Evolutionary conservation across 495 filamentous ascomycete species (phyloP).

Genomic region (Staphylotrichum tortipilum): DNA sequence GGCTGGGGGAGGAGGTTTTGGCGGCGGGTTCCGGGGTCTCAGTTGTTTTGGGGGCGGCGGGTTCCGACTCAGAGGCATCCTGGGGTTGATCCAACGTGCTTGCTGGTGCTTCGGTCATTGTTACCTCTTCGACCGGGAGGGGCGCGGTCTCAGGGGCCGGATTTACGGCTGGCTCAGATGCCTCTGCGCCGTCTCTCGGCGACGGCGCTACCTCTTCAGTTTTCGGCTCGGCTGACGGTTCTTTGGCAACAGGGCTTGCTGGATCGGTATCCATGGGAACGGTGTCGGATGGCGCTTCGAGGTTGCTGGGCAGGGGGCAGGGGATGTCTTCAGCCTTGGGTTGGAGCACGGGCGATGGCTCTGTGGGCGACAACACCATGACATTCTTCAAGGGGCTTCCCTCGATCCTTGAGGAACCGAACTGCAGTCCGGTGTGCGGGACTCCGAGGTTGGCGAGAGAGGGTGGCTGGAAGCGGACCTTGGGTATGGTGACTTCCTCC

Average conservation of each 20-base stretch:
- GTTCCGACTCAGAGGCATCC: neutral
- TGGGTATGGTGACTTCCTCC: constrained; percentile 20
- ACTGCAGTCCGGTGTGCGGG: too few species aligned
- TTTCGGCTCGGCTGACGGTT: constrained; percentile 1
- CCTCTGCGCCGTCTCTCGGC: neutral
- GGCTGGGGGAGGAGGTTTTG: neutral
- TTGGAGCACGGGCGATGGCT: constrained; percentile 16
- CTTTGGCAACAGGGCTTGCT: too few species aligned
- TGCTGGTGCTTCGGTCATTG: neutral
- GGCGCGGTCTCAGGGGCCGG: neutral
- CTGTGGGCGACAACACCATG: constrained; percentile 29
- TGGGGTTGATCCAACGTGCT: neutral
- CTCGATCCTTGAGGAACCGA: constrained; percentile 24
- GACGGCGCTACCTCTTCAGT: neutral
- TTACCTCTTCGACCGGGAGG: neutral
- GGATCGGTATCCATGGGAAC: constrained; percentile 6
- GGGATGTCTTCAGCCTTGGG: neutral
- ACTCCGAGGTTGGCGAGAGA: constrained; percentile 8
- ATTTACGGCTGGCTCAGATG: neutral
- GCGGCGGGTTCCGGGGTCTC: neutral
- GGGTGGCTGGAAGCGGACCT: constrained; percentile 17
- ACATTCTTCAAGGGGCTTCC: constrained; percentile 43
- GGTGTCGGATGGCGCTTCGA: constrained; percentile 7
- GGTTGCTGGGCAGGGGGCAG: constrained; percentile 6
- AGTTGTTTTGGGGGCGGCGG: neutral